phyloP scores from a whole-genome alignment of 1,284 basidiomycete species.

The Afroboletus lepidellus region DNA sequence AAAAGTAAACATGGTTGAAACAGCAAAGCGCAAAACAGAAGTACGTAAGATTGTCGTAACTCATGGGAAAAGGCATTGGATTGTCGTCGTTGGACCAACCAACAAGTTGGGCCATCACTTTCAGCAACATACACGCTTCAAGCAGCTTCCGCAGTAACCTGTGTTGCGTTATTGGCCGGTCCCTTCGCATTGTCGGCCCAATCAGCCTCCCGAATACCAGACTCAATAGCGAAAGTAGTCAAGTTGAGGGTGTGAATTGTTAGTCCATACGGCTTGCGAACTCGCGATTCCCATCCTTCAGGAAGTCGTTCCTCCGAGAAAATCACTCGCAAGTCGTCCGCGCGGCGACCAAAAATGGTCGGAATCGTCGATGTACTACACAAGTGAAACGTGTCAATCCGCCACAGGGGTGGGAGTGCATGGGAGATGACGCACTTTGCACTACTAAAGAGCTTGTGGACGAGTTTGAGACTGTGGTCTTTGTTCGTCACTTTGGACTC shows the following conservation, averaged over 20 bases:
- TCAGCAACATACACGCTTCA: background rate
- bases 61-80: background rate
- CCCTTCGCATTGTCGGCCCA: conserved; percentile 7
- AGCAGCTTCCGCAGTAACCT: background rate
- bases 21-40: background rate
- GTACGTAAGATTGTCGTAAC: background rate
- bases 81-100: background rate
- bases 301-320: conserved; percentile 65
- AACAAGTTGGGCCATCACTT: background rate
- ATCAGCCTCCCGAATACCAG: conserved; percentile 27
- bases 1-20: no score
- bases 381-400: background rate
- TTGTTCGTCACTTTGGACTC: conserved; percentile 53
- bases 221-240: conserved; percentile 50
- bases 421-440: conserved; percentile 51
- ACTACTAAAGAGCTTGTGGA: conserved; percentile 61
- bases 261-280: conserved; percentile 52
- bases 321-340: conserved; percentile 53
- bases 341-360: conserved; percentile 58
- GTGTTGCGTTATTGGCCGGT: background rate
- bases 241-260: conserved; percentile 58
- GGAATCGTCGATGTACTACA: conserved; percentile 53
- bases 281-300: conserved; percentile 62
- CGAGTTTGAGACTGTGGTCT: conserved; percentile 45
- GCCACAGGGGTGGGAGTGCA: background rate